Base-by-base conservation (phyloP, 306 rosid species). In the Sindora glabra region DNA sequence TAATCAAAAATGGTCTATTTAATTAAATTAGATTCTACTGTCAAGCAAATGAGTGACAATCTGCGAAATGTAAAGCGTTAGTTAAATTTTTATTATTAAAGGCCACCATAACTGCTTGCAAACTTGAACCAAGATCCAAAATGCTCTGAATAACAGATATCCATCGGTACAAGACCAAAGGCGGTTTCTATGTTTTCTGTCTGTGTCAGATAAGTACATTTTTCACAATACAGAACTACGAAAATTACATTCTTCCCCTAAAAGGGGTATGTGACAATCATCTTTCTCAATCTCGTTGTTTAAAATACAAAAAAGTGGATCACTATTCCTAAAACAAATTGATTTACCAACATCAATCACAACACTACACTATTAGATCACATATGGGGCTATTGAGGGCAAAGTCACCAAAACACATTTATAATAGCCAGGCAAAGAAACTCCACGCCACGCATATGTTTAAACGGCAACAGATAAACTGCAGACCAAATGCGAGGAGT, bases 191-290 rank as follows among this genome's bases (percentile, higher is more conserved):
- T 47, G 67, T 40, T 30, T 70, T 49, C 37, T 67, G 50, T 68
- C 62, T 29, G 74, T 34, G 53, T 29, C 42, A 33, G 49, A 67
- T 29, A 64, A 23, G 69, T 69, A 71, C 78, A 84, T 64, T 57
- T 64, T 81, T 55, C 69, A 63, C 68, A 56, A 65, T 4, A 37
- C 76, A 73, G 53, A 65, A 74, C 83, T 81, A 81, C 77, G 65
- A 54, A 66, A 17, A 46, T n/a, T 67, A 73, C 36, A 67, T 59
- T 69, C 62, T 67, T 70, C 63, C 56, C 72, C 65, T 55, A 12
- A 18, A 73, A 67, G 74, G 74, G 70, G 57, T 54, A 64, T 46
- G 63, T 25, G 39, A 23, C 65, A 82, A 66, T 68, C 65, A 36
- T 69, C 58, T 56, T 19, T 55, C 74, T 64, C 71, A 56, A 70